Evolutionary conservation across 2,329 filamentous ascomycete species (phyloP).

Genomic region (Didymella glomerata): DNA sequence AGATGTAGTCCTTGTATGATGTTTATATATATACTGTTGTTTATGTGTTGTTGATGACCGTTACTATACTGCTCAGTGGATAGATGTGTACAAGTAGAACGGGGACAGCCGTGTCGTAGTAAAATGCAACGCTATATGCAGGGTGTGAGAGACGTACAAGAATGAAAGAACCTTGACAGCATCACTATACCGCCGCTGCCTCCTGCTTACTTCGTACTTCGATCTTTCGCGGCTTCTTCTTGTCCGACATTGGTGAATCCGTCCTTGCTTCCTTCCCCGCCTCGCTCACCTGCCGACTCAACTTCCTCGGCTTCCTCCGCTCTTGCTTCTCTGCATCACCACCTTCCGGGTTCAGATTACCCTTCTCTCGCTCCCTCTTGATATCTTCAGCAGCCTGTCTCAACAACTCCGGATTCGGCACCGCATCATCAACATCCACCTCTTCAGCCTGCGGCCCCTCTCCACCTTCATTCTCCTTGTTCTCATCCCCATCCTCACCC

Average conservation of each 20-base stretch:
- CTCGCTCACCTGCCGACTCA: slow-evolving; percentile 23
- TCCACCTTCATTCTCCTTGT: slow-evolving; percentile 15
- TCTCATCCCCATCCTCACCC: slow-evolving; percentile 21
- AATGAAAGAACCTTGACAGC: background rate
- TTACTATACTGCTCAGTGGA: too few relatives aligned
- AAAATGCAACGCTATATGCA: slow-evolving; percentile 2
- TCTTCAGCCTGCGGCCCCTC: slow-evolving; percentile 14
- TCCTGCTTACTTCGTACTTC: slow-evolving; percentile 35
- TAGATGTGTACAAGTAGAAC: too few relatives aligned
- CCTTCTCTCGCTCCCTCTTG: slow-evolving; percentile 29
- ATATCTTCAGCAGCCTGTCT: slow-evolving; percentile 38
- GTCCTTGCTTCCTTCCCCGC: slow-evolving; percentile 1
- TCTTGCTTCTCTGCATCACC: slow-evolving; percentile 15
- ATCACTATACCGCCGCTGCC: slow-evolving; percentile 5
- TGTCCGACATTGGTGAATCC: slow-evolving; percentile 17
- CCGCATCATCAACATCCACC: slow-evolving; percentile 34
- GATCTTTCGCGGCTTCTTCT: slow-evolving; percentile 29
- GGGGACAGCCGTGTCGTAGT: background rate
- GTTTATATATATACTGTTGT: too few relatives aligned
- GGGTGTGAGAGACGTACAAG: background rate
- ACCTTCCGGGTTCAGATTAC: slow-evolving; percentile 20
- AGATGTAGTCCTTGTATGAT: background rate
- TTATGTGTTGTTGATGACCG: too few relatives aligned
- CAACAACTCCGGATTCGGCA: slow-evolving; percentile 39
- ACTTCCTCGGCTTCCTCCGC: slow-evolving; percentile 11